phyloP scores from a whole-genome alignment of 306 rosid species.

The Cucurbita ficifolia region DNA sequence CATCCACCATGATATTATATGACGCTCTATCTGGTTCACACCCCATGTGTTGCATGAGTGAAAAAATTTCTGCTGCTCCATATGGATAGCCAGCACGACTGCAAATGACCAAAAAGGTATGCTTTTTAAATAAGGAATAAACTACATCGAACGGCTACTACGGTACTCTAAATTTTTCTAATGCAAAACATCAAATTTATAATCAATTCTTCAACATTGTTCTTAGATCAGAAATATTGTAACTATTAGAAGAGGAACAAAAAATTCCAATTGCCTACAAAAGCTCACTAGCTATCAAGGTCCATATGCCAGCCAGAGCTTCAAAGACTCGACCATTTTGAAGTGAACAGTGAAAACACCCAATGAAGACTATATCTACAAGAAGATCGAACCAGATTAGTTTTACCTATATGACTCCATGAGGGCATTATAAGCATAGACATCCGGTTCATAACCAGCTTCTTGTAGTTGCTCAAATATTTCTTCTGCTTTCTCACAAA shows the following conservation, averaged over 20 bases:
- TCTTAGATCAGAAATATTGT: background rate
- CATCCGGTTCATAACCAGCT: slow-evolving; percentile 75
- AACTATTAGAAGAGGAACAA: background rate
- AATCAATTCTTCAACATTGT: background rate
- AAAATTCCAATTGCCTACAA: background rate
- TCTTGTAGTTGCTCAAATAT: slow-evolving; percentile 85
- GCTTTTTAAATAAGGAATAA: background rate
- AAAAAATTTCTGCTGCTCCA: slow-evolving; percentile 86
- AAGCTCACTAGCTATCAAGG: background rate
- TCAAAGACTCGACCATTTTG: background rate
- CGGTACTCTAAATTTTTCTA: background rate
- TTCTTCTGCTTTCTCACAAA: slow-evolving; percentile 94
- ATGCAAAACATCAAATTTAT: background rate
- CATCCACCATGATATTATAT: slow-evolving; percentile 87
- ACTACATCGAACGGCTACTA: background rate
- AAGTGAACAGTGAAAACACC: background rate
- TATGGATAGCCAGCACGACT: slow-evolving; percentile 91
- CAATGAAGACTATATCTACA: background rate
- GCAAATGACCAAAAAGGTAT: slow-evolving; percentile 10
- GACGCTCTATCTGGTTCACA: slow-evolving; percentile 98
- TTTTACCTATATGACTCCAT: slow-evolving; percentile 89
- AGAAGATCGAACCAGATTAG: background rate
- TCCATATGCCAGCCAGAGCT: background rate
- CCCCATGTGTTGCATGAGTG: slow-evolving; percentile 93
- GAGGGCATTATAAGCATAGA: slow-evolving; percentile 79